These are phyloP conservation scores for Cyberlindnera nakhonratchasimensis DNA, from an alignment of 805 yeast genomes.

Conservation along the genomic window DNA sequence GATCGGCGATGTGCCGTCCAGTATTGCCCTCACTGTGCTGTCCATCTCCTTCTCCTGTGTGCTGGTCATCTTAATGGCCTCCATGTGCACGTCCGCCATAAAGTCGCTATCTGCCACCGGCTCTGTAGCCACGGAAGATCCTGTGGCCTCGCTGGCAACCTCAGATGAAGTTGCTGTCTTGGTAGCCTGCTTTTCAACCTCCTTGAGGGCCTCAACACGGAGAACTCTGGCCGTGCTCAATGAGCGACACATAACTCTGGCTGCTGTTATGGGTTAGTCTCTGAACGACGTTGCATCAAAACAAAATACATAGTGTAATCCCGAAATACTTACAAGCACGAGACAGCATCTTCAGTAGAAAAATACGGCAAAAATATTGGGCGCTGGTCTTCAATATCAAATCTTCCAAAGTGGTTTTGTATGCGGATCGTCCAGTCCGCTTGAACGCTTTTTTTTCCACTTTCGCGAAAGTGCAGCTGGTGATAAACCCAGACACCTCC, in stretches of 20 bases:
- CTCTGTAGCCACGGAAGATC: conserved; percentile 4
- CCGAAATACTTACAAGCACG: background rate
- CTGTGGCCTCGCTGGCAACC: background rate
- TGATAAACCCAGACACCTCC: conserved; percentile 1
- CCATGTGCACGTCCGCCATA: conserved; percentile 17
- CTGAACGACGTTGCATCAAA: background rate
- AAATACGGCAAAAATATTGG: background rate
- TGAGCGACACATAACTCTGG: conserved; percentile 7
- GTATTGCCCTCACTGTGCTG: conserved; percentile 20
- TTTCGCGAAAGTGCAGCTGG: background rate
- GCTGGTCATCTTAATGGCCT: conserved; percentile 18
- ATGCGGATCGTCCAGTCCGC: conserved; percentile 1
- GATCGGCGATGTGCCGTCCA: conserved; percentile 21
- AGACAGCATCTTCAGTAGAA: conserved; percentile 1
- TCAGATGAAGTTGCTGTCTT: background rate
- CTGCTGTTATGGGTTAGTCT: conserved; percentile 1
- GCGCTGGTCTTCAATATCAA: background rate
- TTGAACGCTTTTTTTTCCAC: conserved; percentile 1
- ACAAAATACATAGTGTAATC: no score
- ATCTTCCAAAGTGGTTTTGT: no score
- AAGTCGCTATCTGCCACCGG: conserved; percentile 11
- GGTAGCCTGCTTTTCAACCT: background rate
- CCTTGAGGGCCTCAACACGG: conserved; percentile 5
- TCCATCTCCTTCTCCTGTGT: conserved; percentile 20
- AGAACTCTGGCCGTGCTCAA: conserved; percentile 7